Evolutionary conservation across 306 rosid genomes (phyloP).

Genomic region (Citrullus amarus): DNA sequence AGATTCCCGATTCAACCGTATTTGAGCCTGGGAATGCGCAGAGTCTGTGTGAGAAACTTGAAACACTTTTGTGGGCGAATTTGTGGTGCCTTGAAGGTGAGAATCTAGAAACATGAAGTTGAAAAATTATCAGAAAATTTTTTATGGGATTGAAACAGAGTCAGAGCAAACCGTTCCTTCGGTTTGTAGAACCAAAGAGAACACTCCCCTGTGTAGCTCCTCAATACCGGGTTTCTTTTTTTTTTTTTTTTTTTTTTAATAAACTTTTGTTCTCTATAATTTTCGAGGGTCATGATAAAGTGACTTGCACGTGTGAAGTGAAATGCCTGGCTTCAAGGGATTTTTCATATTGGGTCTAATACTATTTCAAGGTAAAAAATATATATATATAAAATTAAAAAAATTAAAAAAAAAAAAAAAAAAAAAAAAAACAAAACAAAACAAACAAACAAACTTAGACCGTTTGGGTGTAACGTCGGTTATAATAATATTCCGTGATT

Average conservation of each 20-base stretch:
- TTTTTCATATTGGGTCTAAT: too few species aligned
- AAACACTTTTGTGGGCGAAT: background rate
- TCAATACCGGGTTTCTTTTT: background rate
- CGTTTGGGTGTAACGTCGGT: too few species aligned
- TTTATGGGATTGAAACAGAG: conserved; percentile 30
- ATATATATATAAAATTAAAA: too few species aligned
- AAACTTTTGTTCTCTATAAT: background rate
- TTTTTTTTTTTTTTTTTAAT: background rate
- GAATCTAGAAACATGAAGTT: conserved; percentile 20
- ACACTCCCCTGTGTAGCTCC: conserved; percentile 11
- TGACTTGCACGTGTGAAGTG: conserved; percentile 7
- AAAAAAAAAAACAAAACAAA: too few species aligned
- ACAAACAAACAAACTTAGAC: too few species aligned
- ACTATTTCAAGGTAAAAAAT: too few species aligned
- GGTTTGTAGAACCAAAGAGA: conserved; percentile 30
- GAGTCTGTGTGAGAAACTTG: background rate
- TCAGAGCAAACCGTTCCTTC: conserved; percentile 36
- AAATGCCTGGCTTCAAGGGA: background rate
- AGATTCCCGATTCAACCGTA: conserved; percentile 62
- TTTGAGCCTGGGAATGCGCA: conserved; percentile 21
- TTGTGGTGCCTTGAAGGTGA: conserved; percentile 40
- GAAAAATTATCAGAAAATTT: background rate
- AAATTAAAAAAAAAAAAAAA: too few species aligned
- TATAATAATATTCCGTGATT: too few species aligned
- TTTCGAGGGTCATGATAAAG: background rate